Conservation (phyloP, 805 yeast genomes). For the Sugiyamaella chiloensis region DNA sequence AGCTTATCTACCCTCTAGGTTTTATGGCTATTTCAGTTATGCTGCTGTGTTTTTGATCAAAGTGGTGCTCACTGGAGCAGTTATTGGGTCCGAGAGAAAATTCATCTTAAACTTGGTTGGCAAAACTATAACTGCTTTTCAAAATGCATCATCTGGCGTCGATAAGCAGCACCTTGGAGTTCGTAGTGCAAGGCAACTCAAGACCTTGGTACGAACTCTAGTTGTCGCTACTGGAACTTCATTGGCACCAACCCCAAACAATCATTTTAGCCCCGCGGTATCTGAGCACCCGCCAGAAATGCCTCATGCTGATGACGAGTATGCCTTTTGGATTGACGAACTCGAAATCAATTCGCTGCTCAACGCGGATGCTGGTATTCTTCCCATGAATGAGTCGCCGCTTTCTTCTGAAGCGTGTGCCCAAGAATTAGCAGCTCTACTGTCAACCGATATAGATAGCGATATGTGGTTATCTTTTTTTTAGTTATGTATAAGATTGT, state of each 20-base stretch:
- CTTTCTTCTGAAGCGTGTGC: constrained; percentile 10
- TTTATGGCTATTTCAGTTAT: constrained; percentile 22
- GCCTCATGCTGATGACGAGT: neutral
- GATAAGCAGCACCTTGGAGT: constrained; percentile 11
- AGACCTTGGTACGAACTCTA: constrained; percentile 5
- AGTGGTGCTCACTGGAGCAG: constrained; percentile 25
- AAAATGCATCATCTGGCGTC: constrained; percentile 2
- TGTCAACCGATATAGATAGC: constrained; percentile 20
- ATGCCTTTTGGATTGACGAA: neutral
- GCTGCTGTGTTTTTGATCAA: constrained; percentile 26
- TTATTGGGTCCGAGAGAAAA: constrained; percentile 15
- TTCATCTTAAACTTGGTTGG: constrained; percentile 4
- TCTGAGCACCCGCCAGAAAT: neutral
- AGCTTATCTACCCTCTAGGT: constrained; percentile 24
- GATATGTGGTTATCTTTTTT: constrained; percentile 22
- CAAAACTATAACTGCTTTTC: neutral
- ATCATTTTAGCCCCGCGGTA: neutral
- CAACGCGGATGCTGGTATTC: neutral
- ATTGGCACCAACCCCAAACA: neutral
- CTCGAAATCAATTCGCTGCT: neutral
- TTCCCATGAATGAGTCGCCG: neutral
- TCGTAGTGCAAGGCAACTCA: constrained; percentile 10
- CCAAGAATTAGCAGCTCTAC: constrained; percentile 17
- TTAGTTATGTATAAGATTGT: neutral
- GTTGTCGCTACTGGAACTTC: constrained; percentile 1